Conservation (phyloP, 352 stramenopile genomes). For the Pythium brachiatum region DNA sequence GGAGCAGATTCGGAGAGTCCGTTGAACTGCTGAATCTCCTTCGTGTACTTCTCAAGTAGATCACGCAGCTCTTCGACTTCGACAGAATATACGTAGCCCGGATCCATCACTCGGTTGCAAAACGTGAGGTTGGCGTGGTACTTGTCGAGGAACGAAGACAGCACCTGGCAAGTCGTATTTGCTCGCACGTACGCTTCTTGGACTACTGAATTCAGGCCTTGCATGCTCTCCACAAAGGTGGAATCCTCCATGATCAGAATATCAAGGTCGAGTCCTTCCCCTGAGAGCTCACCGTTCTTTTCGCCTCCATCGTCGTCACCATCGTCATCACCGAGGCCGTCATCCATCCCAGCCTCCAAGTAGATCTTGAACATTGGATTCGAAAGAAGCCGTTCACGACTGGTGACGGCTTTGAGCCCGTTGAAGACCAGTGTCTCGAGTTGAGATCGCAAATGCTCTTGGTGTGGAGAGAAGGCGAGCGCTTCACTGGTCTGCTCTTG, state of each 20-base stretch:
- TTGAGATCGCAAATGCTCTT: conserved; percentile 58
- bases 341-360: conserved; percentile 52
- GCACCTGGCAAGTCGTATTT: conserved; percentile 46
- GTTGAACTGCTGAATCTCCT: conserved; percentile 53
- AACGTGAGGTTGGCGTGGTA: conserved; percentile 75
- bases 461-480: conserved; percentile 49
- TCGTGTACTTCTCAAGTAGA: conserved; percentile 61
- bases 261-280: conserved; percentile 62
- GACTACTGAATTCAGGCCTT: conserved; percentile 48
- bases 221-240: conserved; percentile 54
- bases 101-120: conserved; percentile 38
- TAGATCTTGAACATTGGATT: conserved; percentile 70
- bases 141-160: conserved; percentile 73
- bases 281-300: conserved; percentile 33
- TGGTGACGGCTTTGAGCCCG: conserved; percentile 63
- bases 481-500: conserved; percentile 26
- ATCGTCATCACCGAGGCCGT: conserved; percentile 33
- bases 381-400: conserved; percentile 53
- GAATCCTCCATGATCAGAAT: conserved; percentile 79
- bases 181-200: conserved; percentile 52
- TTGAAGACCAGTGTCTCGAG: conserved; percentile 69
- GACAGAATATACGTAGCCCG: conserved; percentile 18
- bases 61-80: conserved; percentile 63
- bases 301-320: conserved; percentile 35
- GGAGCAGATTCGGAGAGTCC: conserved; percentile 39